Evolutionary conservation across 2,329 filamentous ascomycete species (phyloP).

Genomic region (Verticillium isaacii): DNA sequence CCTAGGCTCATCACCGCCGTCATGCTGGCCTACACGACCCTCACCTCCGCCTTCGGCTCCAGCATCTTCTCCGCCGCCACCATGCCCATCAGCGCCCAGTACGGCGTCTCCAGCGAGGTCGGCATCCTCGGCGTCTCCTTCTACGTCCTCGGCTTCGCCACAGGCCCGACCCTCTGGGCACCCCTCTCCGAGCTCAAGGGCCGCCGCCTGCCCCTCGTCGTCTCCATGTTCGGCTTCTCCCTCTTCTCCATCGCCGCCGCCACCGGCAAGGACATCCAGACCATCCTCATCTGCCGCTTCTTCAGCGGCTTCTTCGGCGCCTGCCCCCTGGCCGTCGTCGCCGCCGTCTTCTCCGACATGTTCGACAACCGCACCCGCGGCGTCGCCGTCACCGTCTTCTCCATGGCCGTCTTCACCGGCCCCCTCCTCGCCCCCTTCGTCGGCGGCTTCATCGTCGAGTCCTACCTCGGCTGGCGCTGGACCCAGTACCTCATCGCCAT

Average conservation of each 20-base stretch:
- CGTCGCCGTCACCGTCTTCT: constrained; percentile 52
- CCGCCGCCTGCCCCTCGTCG: constrained; percentile 55
- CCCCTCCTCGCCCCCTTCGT: constrained; percentile 65
- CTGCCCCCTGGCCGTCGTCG: constrained; percentile 63
- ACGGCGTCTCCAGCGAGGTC: constrained; percentile 56
- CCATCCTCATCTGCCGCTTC: constrained; percentile 67
- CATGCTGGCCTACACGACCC: constrained; percentile 69
- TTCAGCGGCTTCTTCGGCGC: constrained; percentile 70
- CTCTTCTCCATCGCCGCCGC: constrained; percentile 63
- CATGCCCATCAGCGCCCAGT: constrained; percentile 48
- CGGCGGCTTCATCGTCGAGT: constrained; percentile 61
- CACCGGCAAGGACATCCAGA: constrained; percentile 62
- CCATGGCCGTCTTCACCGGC: constrained; percentile 60
- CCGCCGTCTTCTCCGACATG: constrained; percentile 69
- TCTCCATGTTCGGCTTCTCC: constrained; percentile 65
- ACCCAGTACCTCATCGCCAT: constrained; percentile 61
- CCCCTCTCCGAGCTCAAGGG: constrained; percentile 70
- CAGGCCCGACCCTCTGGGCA: constrained; percentile 68
- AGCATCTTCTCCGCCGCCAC: constrained; percentile 71
- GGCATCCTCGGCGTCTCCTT: constrained; percentile 62
- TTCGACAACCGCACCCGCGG: constrained; percentile 60
- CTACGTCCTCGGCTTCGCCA: constrained; percentile 68
- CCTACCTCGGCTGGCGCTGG: constrained; percentile 67
- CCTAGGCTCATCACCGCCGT: constrained; percentile 55
- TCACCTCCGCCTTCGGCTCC: constrained; percentile 68